A percentile compares a stretch with the other conserved stretches of the same genome.
These are phyloP conservation scores for Hymenoscyphus linearis DNA, from an alignment of 2,329 filamentous ascomycete genomes.

Conservation along the genomic window DNA sequence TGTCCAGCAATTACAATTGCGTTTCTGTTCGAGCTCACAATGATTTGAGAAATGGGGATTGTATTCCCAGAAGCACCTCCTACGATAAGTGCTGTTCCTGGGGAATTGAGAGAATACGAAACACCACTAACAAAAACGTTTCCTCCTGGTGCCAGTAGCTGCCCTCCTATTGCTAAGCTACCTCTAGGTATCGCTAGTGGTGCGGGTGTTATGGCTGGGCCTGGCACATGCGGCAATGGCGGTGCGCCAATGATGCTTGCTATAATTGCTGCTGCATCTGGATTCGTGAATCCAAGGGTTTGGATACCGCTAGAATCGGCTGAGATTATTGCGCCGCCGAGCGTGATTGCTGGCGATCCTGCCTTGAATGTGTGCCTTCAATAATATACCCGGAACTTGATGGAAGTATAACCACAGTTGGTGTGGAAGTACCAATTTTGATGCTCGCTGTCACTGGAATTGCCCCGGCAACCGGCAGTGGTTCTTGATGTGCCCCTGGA, in stretches of 20 bases:
- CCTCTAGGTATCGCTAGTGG: neutral
- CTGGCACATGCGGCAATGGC: neutral
- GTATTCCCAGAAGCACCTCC: neutral
- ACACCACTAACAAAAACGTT: neutral
- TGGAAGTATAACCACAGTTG: neutral
- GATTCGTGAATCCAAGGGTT: neutral
- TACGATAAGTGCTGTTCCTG: neutral
- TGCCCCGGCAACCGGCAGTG: neutral
- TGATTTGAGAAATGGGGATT: neutral
- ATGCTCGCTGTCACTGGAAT: neutral
- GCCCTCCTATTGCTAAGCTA: neutral
- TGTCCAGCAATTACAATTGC: neutral
- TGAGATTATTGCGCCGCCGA: neutral
- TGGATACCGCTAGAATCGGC: neutral
- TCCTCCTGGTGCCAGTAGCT: neutral
- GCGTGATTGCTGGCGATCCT: neutral
- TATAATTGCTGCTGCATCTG: neutral
- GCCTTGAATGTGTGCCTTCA: neutral
- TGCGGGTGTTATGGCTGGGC: neutral
- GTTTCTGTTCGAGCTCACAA: neutral
- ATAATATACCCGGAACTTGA: neutral
- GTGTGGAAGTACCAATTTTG: neutral
- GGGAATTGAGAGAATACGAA: neutral
- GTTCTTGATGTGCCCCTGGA: neutral
- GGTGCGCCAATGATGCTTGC: neutral